These are phyloP conservation scores for Russula sp. DNA, from an alignment of 768 basidiomycete species.

Conservation along the genomic window DNA sequence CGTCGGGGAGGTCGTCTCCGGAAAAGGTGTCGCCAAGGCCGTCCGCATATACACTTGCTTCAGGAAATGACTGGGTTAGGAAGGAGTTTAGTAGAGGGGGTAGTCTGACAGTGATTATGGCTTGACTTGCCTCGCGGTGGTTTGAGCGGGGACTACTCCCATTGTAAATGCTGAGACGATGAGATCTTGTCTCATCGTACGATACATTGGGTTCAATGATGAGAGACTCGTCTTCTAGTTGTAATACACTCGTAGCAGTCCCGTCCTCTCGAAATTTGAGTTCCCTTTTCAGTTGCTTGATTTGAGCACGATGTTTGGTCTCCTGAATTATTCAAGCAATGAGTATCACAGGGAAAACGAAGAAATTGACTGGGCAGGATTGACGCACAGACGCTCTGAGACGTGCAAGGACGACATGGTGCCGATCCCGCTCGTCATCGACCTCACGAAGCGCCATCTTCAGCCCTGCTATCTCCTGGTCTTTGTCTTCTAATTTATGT, in stretches of 20 bases:
- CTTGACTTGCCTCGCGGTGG: neutral
- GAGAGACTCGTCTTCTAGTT: conserved; percentile 11
- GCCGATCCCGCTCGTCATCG: neutral
- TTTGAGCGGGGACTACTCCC: neutral
- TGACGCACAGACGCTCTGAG: conserved; percentile 12
- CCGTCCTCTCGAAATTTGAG: neutral
- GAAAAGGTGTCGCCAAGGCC: neutral
- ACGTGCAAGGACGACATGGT: conserved; percentile 3
- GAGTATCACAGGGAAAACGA: neutral
- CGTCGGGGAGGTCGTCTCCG: neutral
- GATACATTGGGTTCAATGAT: conserved; percentile 1
- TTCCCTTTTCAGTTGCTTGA: conserved; percentile 9
- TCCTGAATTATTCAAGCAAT: neutral
- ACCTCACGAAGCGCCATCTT: neutral
- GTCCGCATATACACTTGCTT: neutral
- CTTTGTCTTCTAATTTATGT: neutral
- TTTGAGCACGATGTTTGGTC: conserved; percentile 11
- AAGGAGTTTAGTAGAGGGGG: neutral
- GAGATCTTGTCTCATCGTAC: conserved; percentile 2
- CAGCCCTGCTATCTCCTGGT: conserved; percentile 1
- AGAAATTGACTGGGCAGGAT: neutral
- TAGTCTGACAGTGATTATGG: neutral
- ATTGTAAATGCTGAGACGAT: conserved; percentile 10
- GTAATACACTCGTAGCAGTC: neutral
- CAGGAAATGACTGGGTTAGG: neutral